Conservation (phyloP, 2,329 filamentous ascomycete genomes). For the Trichoderma gracile region DNA sequence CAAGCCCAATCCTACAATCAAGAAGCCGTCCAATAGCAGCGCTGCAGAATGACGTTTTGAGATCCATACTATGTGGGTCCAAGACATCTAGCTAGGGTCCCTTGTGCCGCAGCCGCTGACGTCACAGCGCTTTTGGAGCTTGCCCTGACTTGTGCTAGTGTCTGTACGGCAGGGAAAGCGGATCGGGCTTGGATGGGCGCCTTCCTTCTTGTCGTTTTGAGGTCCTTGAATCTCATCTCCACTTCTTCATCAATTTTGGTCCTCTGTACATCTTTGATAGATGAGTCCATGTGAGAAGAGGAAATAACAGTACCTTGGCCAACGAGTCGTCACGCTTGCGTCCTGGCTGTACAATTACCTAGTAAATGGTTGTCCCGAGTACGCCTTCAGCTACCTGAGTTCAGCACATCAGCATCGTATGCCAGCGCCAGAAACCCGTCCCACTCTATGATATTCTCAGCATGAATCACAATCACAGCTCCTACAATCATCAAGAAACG, state of each 20-base stretch:
- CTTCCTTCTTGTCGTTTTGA: too few species aligned
- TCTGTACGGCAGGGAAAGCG: conserved; percentile 15
- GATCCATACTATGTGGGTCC: conserved; percentile 13
- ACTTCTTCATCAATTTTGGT: too few species aligned
- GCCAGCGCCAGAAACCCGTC: not conserved
- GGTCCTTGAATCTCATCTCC: too few species aligned
- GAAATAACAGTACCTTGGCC: too few species aligned
- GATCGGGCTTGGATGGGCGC: not conserved
- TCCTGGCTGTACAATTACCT: too few species aligned
- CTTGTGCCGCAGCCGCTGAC: conserved; percentile 26
- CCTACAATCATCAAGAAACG: not conserved
- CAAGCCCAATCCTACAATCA: too few species aligned
- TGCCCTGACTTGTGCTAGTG: not conserved
- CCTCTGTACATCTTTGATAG: too few species aligned
- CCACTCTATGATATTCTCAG: too few species aligned
- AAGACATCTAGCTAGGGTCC: conserved; percentile 8
- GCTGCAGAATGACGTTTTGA: conserved; percentile 22
- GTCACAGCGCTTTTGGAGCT: not conserved
- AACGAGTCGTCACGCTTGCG: too few species aligned
- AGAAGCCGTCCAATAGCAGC: conserved; percentile 2
- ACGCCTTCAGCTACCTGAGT: not conserved
- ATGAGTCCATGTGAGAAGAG: too few species aligned
- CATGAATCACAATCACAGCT: not conserved
- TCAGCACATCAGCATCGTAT: not conserved
- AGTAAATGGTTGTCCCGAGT: too few species aligned